Evolutionary conservation across 352 stramenopile species (phyloP), one percentile per base, ranked within the genome.

Genomic region (Globisporangium lucens): DNA sequence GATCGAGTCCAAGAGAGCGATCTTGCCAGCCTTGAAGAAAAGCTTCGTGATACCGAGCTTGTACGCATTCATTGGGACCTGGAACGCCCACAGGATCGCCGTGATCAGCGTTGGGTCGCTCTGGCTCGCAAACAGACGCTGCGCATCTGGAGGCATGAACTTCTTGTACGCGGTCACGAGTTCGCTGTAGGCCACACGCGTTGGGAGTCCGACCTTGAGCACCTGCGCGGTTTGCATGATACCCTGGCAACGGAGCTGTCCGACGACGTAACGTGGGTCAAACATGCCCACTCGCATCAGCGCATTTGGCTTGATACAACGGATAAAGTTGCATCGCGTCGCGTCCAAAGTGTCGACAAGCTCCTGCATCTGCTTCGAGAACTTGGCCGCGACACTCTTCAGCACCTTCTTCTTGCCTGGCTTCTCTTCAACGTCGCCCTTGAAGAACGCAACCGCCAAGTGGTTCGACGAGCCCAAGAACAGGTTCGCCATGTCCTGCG

Each of bases 171-270:
- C 78, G 8, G 70, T 66, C 29, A 82, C 78, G 17, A 97, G 74
- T 29, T 95, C 88, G 5, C 64, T 76, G 82, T 95, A 97, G 30
- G 71, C 67, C 49, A 97, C 81, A 66, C 89, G 83, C 33, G 89
- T 97, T 5, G 89, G 89, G 35, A 95, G 68, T 5, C 89, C 89
- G 22, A 92, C 80, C 75, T 94, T 95, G 46, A 97, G 81, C 70
- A 97, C 85, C 46, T 97, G 82, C n/a, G 83, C 89, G 1, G 89
- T 97, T 67, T 94, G 85, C 72, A 95, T 86, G 58, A 97, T 94
- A 38, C 85, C 88, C 29, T 93, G 78, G 75, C 84, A 92, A n/a
- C 87, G 88, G 64, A 97, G 71, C 69, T 97, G 89, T 10, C 79
- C 84, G 4, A 92, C 83, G 9, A 96, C 89, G 59, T 95, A 97